Base-by-base conservation (phyloP, 768 basidiomycete genomes). In the Asterophora lycoperdoides region DNA sequence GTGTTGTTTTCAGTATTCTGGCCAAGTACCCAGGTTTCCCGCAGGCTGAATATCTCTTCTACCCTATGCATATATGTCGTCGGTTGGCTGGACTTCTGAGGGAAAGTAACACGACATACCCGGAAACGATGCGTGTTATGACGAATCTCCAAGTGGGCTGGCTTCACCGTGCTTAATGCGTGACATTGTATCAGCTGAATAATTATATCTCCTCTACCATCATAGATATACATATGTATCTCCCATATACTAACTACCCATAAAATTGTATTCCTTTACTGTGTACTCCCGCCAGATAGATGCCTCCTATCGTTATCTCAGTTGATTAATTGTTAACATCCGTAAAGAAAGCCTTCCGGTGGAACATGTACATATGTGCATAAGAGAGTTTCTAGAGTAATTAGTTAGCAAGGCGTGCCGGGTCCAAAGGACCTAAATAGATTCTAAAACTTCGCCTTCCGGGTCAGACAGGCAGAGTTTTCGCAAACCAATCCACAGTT, bases 1-100 rank as follows among this genome's bases (percentile, higher is more conserved):
- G 30, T 37, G 17, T 49, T 5, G 37, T 33, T 40, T 60, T 7
- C 47, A 86, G 80, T 41, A 70, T 84, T 26, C 57, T 88, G 49
- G 71, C 82, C 59, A 83, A 76, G 55, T 87, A 89, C 63, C 88
- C 89, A 29, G 83, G 85, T 15, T 91, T 92, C 62, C 84, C 86
- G 8, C 89, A 92, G 62, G 86, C 89, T n/a, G 93, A 97, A 64
- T 81, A 85, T 52, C 70, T 96, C 8, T 81, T 78, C 29, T 96
- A 97, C 60, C 89, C 94, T 0, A 77, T 83, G 68, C 72, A 81
- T 18, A 76, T 90, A 10, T 92, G 93, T 63, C 77, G 77, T 8
- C 79, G 83, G 39, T 64, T 98, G 15, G 81, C 83, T 0, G 77
- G 68, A 5, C 58, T 87, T 49, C 72, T 98, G 58, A 79, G 73